phyloP scores from a whole-genome alignment of 2,329 filamentous ascomycete species.

The Cladophialophora yegresii region DNA sequence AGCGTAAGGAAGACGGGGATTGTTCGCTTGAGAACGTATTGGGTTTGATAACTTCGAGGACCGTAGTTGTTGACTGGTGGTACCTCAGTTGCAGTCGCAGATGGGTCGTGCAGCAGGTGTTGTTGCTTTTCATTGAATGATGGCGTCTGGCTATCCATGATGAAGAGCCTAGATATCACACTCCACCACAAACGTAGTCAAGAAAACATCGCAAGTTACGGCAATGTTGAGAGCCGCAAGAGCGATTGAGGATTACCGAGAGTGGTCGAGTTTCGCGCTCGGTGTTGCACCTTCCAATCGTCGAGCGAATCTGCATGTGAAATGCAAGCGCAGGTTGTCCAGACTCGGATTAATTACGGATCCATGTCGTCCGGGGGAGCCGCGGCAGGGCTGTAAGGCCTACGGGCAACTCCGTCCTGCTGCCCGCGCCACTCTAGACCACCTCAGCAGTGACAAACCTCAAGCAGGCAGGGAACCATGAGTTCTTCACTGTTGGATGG shows the following conservation, averaged over 20 bases:
- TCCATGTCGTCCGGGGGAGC: background rate
- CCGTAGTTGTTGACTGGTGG: background rate
- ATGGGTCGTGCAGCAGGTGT: background rate
- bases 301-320: background rate
- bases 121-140: conserved; percentile 1
- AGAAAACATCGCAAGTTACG: background rate
- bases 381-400: background rate
- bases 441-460: background rate
- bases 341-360: background rate
- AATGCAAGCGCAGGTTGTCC: background rate
- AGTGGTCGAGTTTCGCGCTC: background rate
- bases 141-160: conserved; percentile 3
- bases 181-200: background rate
- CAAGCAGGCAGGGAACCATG: background rate
- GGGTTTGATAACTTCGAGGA: background rate
- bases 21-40: conserved; percentile 18
- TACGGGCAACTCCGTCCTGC: background rate
- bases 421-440: background rate
- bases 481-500: no score
- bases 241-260: background rate
- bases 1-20: conserved; percentile 31
- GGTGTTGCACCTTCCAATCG: background rate
- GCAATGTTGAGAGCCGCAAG: background rate
- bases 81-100: background rate
- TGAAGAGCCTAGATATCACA: background rate